Evolutionary conservation across 2,329 filamentous ascomycete genomes (phyloP).

Genomic region (Apiospora pterosperma): DNA sequence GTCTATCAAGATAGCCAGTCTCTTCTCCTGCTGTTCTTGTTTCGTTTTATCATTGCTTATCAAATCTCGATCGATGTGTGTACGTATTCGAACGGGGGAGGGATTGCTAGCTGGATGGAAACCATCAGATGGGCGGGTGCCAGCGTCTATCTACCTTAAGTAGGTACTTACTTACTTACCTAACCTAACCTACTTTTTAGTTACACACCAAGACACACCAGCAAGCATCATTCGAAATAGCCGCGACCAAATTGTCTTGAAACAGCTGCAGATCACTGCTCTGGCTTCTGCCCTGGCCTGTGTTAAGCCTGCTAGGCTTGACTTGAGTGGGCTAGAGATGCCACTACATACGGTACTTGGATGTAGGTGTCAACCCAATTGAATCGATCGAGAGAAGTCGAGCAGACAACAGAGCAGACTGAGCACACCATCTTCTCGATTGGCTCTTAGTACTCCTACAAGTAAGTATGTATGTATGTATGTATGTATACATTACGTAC

Average conservation of each 20-base stretch:
- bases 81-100: neutral
- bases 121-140: neutral
- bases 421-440: slow-evolving; percentile 1
- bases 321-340: neutral
- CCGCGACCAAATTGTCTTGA: neutral
- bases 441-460: neutral
- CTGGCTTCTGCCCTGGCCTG: too few species aligned
- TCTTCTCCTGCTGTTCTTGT: too few species aligned
- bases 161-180: too few species aligned
- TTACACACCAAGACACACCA: too few species aligned
- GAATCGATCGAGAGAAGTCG: neutral
- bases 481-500: neutral
- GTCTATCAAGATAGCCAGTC: too few species aligned
- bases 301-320: neutral
- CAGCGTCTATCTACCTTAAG: too few species aligned
- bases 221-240: neutral
- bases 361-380: neutral
- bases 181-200: too few species aligned
- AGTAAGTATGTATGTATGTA: neutral
- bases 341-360: neutral
- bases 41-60: neutral
- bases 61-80: neutral
- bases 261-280: neutral
- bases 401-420: neutral
- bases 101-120: neutral